These are phyloP conservation scores for Cystobasidiaceae sp. DNA, from an alignment of 1,284 basidiomycete genomes.

Conservation along the genomic window DNA sequence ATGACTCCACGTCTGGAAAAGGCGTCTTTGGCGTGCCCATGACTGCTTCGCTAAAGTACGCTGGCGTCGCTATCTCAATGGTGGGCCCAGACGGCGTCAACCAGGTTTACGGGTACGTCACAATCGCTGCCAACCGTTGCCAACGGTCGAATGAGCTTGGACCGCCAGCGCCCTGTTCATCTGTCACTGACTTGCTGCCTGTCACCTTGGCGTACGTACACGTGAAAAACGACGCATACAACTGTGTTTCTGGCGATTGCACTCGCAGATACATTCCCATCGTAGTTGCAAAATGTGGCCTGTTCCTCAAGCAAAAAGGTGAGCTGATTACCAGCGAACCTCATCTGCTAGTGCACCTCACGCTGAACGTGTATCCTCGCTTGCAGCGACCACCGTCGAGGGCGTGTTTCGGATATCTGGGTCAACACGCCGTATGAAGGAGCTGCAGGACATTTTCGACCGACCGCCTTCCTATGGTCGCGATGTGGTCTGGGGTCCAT, in stretches of 20 bases:
- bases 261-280: conserved; percentile 74
- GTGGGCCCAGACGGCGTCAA: conserved; percentile 72
- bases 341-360: neutral
- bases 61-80: conserved; percentile 92
- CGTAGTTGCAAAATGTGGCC: conserved; percentile 91
- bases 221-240: too few relatives aligned
- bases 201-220: too few relatives aligned
- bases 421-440: conserved; percentile 89
- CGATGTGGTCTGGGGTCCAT: conserved; percentile 82
- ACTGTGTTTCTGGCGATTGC: too few relatives aligned
- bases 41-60: conserved; percentile 73
- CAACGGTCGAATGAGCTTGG: too few relatives aligned
- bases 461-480: conserved; percentile 84
- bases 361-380: conserved; percentile 15
- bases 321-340: conserved; percentile 29
- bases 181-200: too few relatives aligned
- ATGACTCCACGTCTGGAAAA: neutral
- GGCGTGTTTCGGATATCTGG: conserved; percentile 93
- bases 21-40: conserved; percentile 79
- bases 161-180: too few relatives aligned
- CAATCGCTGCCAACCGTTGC: too few relatives aligned
- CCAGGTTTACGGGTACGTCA: conserved; percentile 48
- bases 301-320: conserved; percentile 88
- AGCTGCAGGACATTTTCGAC: conserved; percentile 86
- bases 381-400: conserved; percentile 79